phyloP scores from a whole-genome alignment of 768 basidiomycete genomes.

The Auricularia auricula-judae region DNA sequence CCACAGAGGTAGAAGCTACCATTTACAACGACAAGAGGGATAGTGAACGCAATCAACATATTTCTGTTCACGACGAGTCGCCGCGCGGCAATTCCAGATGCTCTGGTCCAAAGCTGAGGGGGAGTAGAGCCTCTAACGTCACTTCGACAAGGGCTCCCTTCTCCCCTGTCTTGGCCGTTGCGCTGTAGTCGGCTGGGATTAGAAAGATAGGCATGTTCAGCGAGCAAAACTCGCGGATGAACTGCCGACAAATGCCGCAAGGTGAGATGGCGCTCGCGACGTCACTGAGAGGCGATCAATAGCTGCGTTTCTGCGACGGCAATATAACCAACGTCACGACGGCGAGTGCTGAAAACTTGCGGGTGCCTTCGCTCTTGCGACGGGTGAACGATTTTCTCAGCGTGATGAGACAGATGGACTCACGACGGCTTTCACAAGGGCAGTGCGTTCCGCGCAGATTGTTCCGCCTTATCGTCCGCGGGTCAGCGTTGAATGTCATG shows the following conservation, averaged over 20 bases:
- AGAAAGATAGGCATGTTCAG: constrained; percentile 63
- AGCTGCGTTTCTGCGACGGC: background rate
- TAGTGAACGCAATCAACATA: no score
- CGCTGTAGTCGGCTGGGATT: constrained; percentile 45
- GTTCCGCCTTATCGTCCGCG: constrained; percentile 49
- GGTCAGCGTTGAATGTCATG: background rate
- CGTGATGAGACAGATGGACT: background rate
- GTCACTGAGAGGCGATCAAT: constrained; percentile 36
- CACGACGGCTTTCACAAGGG: constrained; percentile 88
- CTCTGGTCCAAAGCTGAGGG: constrained; percentile 83
- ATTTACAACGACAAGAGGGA: no score
- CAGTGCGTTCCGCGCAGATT: constrained; percentile 93
- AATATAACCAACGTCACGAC: constrained; percentile 48
- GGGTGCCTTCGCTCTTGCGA: constrained; percentile 65
- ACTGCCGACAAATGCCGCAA: constrained; percentile 90
- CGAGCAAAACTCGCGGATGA: constrained; percentile 77
- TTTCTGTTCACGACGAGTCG: background rate
- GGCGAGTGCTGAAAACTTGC: constrained; percentile 62
- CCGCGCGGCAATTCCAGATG: constrained; percentile 35
- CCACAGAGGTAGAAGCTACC: no score
- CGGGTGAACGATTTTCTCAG: background rate
- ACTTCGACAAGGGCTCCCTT: constrained; percentile 39
- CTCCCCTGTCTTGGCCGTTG: constrained; percentile 35
- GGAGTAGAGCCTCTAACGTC: constrained; percentile 64
- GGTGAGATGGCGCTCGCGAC: constrained; percentile 61